phyloP scores from a whole-genome alignment of 805 yeast genomes.

The Yamadazyma scolyti region DNA sequence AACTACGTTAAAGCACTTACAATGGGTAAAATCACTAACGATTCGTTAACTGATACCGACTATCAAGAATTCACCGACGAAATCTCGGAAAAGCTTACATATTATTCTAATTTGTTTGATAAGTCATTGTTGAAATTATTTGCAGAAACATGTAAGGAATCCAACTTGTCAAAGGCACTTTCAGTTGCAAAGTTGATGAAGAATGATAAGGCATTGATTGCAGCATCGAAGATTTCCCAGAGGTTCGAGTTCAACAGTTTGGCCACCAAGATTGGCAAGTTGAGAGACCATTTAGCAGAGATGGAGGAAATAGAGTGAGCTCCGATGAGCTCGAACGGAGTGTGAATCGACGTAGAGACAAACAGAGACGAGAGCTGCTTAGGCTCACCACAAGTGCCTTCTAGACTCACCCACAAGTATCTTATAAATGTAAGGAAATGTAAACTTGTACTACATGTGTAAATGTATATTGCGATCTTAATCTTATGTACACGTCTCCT shows the following conservation, averaged over 20 bases:
- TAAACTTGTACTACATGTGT: too few relatives aligned
- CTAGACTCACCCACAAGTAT: too few relatives aligned
- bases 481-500: too few relatives aligned
- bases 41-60: conserved; percentile 36
- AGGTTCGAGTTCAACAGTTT: conserved; percentile 42
- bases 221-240: conserved; percentile 82
- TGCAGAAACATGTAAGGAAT: conserved; percentile 68
- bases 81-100: conserved; percentile 47
- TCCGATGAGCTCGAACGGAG: too few relatives aligned
- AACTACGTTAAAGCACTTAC: conserved; percentile 56
- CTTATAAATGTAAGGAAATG: too few relatives aligned
- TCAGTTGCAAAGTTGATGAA: conserved; percentile 66
- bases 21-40: conserved; percentile 59
- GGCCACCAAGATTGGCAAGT: conserved; percentile 32
- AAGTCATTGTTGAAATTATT: conserved; percentile 73
- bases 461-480: too few relatives aligned
- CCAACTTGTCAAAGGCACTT: conserved; percentile 61
- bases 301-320: conserved; percentile 10
- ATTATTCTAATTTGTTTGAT: conserved; percentile 61
- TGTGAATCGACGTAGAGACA: too few relatives aligned
- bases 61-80: conserved; percentile 32
- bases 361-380: too few relatives aligned
- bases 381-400: too few relatives aligned
- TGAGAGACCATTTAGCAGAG: conserved; percentile 32
- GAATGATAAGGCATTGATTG: conserved; percentile 75